phyloP scores from a whole-genome alignment of 345 rosid genomes.

The Brassica nigra region DNA sequence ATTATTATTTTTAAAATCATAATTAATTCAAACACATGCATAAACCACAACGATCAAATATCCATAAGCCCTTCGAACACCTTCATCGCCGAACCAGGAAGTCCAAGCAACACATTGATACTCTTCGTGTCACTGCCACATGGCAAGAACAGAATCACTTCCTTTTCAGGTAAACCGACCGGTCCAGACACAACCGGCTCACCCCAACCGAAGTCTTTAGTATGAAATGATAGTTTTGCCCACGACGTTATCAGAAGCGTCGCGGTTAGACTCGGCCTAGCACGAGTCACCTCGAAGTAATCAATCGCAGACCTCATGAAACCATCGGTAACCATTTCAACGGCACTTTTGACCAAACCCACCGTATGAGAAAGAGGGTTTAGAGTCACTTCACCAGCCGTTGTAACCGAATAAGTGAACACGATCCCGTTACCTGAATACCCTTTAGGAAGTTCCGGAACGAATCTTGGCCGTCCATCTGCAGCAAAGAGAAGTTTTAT shows the following conservation, averaged over 20 bases:
- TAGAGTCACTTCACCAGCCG: slow-evolving; percentile 64
- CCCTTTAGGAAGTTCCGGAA: slow-evolving; percentile 66
- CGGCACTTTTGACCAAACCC: slow-evolving; percentile 59
- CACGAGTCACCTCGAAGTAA: slow-evolving; percentile 77
- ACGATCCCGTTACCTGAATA: slow-evolving; percentile 81
- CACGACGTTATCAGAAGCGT: slow-evolving; percentile 84
- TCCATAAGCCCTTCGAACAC: slow-evolving; percentile 62
- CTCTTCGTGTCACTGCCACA: slow-evolving; percentile 60
- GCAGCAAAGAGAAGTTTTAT: slow-evolving; percentile 84
- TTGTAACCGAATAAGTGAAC: slow-evolving; percentile 57
- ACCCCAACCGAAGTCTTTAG: slow-evolving; percentile 93
- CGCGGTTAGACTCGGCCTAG: slow-evolving; percentile 76
- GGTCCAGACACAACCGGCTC: slow-evolving; percentile 76
- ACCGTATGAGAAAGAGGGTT: slow-evolving; percentile 58
- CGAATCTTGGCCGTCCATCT: slow-evolving; percentile 71
- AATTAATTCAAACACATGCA: slow-evolving; percentile 2
- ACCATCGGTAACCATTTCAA: slow-evolving; percentile 61
- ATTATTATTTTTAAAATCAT: not conserved
- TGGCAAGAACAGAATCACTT: slow-evolving; percentile 74
- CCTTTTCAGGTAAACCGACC: slow-evolving; percentile 84
- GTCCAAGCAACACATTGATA: slow-evolving; percentile 75
- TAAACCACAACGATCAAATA: slow-evolving; percentile 14
- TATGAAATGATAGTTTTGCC: slow-evolving; percentile 75
- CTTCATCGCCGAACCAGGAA: slow-evolving; percentile 79
- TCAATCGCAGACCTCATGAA: slow-evolving; percentile 90